Percentiles rank a stretch among this genome's conserved stretches.
Conservation (phyloP, 1,284 basidiomycete species). For the Puccinia brachypodii region DNA sequence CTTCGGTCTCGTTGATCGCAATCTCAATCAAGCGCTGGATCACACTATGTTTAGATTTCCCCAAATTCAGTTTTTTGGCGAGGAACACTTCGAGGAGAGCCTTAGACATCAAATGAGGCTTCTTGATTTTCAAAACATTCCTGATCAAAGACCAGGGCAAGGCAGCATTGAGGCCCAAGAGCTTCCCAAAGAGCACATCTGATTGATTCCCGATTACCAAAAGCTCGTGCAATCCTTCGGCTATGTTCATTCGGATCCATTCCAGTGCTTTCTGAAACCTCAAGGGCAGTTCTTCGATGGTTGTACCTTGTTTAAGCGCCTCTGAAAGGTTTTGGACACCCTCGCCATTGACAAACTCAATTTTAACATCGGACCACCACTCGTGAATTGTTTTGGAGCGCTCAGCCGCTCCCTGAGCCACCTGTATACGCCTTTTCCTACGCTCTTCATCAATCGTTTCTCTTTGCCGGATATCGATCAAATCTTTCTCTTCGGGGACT, state of each 20-base stretch:
- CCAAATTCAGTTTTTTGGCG: slow-evolving; percentile 47
- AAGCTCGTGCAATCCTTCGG: slow-evolving; percentile 50
- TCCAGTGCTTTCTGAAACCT: slow-evolving; percentile 52
- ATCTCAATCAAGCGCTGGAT: slow-evolving; percentile 51
- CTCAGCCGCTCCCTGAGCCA: slow-evolving; percentile 50
- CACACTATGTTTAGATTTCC: slow-evolving; percentile 50
- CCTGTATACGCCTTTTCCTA: slow-evolving; percentile 48
- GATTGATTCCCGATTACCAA: slow-evolving; percentile 50
- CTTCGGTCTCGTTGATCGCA: slow-evolving; percentile 49
- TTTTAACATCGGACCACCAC: slow-evolving; percentile 49
- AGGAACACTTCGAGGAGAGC: slow-evolving; percentile 52
- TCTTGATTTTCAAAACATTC: slow-evolving; percentile 51
- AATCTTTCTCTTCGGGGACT: slow-evolving; percentile 51
- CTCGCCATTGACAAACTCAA: slow-evolving; percentile 51
- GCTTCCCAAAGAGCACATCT: slow-evolving; percentile 50
- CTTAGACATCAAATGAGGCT: slow-evolving; percentile 50
- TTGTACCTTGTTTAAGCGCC: slow-evolving; percentile 47
- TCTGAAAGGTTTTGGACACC: slow-evolving; percentile 51
- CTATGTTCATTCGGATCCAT: slow-evolving; percentile 46
- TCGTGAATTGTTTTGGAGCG: slow-evolving; percentile 48
- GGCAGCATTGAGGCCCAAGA: slow-evolving; percentile 50
- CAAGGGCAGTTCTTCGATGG: slow-evolving; percentile 50
- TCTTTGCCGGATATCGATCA: slow-evolving; percentile 51
- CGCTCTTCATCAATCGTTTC: slow-evolving; percentile 52
- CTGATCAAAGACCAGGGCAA: slow-evolving; percentile 53